A percentile compares a stretch with the other conserved stretches of the same genome.
Conservation (phyloP, 805 yeast species). For the Cyberlindnera misumaiensis region DNA sequence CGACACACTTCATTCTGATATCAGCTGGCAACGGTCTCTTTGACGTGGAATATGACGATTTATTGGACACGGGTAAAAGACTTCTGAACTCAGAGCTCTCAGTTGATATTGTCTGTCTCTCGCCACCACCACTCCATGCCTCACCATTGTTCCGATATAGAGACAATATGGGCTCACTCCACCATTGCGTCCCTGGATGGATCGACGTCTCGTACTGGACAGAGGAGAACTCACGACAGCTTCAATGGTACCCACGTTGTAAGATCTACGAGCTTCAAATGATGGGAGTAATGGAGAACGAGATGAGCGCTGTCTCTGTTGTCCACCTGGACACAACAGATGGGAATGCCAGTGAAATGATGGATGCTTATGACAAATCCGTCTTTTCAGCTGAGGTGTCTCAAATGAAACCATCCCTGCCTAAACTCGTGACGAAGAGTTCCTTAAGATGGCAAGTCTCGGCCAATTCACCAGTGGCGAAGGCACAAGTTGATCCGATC, state of each 20-base stretch:
- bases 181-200: conserved; percentile 90
- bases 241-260: conserved; percentile 89
- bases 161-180: conserved; percentile 41
- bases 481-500: conserved; percentile 14
- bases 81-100: conserved; percentile 77
- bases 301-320: conserved; percentile 61
- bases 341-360: conserved; percentile 45
- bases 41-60: conserved; percentile 79
- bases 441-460: conserved; percentile 21
- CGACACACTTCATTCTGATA: conserved; percentile 81
- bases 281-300: conserved; percentile 98
- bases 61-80: conserved; percentile 68
- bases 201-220: conserved; percentile 89
- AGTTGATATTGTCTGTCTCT: conserved; percentile 79
- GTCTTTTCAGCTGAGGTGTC: conserved; percentile 33
- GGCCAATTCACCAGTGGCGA: conserved; percentile 18
- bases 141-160: conserved; percentile 81
- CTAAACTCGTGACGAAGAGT: conserved; percentile 5
- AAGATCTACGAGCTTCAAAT: conserved; percentile 92
- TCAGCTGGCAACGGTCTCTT: conserved; percentile 92
- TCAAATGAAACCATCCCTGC: conserved; percentile 2
- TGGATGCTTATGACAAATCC: conserved; percentile 60
- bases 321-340: conserved; percentile 41
- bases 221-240: conserved; percentile 35
- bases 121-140: conserved; percentile 87